These are phyloP conservation scores for Candida endomychidarum DNA, from an alignment of 805 yeast genomes.

Conservation along the genomic window DNA sequence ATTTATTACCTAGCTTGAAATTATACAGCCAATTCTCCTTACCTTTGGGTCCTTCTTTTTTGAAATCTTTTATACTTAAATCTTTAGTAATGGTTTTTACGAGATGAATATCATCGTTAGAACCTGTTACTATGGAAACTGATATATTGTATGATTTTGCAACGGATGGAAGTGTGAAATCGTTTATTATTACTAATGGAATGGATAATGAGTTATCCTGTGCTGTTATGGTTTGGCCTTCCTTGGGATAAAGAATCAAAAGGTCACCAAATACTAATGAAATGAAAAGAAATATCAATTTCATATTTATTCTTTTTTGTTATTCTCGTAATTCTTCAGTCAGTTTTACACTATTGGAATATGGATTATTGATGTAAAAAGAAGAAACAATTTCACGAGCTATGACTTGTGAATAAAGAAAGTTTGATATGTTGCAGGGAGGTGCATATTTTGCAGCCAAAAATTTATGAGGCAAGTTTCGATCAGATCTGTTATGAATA, in stretches of 20 bases:
- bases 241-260: conserved; percentile 10
- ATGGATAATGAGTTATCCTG: conserved; percentile 5
- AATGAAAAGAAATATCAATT: background rate
- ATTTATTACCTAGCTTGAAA: background rate
- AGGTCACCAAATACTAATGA: conserved; percentile 7
- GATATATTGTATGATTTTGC: conserved; percentile 6
- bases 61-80: background rate
- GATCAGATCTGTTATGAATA: no score
- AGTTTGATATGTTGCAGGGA: background rate
- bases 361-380: no score
- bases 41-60: background rate
- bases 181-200: conserved; percentile 11
- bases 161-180: conserved; percentile 11
- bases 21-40: conserved; percentile 2
- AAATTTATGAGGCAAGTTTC: no score
- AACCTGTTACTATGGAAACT: conserved; percentile 13
- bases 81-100: conserved; percentile 5
- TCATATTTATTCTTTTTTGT: no score
- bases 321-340: no score
- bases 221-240: conserved; percentile 2
- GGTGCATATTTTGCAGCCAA: background rate
- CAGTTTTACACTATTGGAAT: no score
- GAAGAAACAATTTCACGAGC: no score
- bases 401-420: no score
- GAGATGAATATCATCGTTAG: conserved; percentile 11